These are phyloP conservation scores for Acanthamoeba polyphaga DNA, from an alignment of 208 protist genomes.

Conservation along the genomic window DNA sequence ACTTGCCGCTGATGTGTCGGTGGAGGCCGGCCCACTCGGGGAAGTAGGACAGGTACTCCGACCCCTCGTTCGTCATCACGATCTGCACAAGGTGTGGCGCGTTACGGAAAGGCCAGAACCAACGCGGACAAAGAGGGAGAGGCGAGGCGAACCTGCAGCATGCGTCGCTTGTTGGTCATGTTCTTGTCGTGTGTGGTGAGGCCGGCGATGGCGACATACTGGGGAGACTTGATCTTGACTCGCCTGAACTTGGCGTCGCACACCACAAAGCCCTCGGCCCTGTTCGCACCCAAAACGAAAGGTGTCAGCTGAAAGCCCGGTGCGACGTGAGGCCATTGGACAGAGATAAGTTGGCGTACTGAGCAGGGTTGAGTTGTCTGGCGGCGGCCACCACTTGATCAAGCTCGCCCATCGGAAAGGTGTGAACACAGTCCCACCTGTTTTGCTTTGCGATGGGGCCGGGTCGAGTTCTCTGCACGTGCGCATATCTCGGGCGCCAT, in stretches of 20 bases:
- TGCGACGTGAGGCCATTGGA: not conserved
- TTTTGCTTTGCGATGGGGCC: not conserved
- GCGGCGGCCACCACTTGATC: not conserved
- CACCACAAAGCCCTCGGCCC: constrained; percentile 30
- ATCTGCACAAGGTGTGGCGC: not conserved
- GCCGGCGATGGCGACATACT: constrained; percentile 7
- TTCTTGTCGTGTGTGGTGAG: constrained; percentile 5
- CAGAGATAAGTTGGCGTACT: not conserved
- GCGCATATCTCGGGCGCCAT: not conserved
- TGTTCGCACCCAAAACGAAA: not conserved
- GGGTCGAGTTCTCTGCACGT: not conserved
- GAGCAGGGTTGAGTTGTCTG: not conserved
- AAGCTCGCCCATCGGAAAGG: not conserved
- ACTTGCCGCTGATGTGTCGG: constrained; percentile 16
- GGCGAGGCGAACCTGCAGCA: not conserved
- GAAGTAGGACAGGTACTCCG: constrained; percentile 39
- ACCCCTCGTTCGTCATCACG: not conserved
- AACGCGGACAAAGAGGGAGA: too few species aligned
- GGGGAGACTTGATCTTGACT: constrained; percentile 35
- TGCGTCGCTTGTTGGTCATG: constrained; percentile 13
- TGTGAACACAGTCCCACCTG: not conserved
- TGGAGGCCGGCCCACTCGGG: constrained; percentile 14
- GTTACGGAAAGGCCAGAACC: not conserved
- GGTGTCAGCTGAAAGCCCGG: not conserved
- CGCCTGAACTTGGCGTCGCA: constrained; percentile 1